Conservation (phyloP, 345 rosid species). For the Corchorus capsularis region DNA sequence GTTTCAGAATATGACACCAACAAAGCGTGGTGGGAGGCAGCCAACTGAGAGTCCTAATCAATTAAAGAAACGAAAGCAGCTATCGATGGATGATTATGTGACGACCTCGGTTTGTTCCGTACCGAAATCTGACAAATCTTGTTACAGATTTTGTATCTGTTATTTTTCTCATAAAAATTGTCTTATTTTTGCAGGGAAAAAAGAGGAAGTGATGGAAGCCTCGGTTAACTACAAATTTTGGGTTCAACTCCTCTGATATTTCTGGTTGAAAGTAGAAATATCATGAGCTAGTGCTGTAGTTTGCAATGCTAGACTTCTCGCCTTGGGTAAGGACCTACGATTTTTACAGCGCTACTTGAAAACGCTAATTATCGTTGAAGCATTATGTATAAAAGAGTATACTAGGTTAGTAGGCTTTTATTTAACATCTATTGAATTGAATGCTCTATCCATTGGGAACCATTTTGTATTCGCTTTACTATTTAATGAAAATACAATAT, state of each 20-base stretch:
- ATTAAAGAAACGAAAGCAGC: slow-evolving; percentile 77
- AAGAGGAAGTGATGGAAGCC: slow-evolving; percentile 53
- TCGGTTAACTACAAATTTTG: slow-evolving; percentile 25
- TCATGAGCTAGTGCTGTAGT: background rate
- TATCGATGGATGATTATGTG: slow-evolving; percentile 78
- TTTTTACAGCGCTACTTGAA: background rate
- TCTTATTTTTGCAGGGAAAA: slow-evolving; percentile 53
- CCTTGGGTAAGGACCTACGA: background rate
- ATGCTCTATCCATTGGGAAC: too few species aligned
- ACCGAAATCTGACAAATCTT: background rate
- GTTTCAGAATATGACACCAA: slow-evolving; percentile 63
- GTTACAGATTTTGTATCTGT: background rate
- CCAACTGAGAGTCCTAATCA: slow-evolving; percentile 63
- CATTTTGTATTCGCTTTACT: too few species aligned
- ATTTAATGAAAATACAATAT: too few species aligned
- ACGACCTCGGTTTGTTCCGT: slow-evolving; percentile 49
- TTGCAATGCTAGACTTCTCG: background rate
- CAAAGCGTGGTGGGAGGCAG: slow-evolving; percentile 72
- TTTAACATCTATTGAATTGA: too few species aligned
- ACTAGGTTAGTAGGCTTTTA: too few species aligned
- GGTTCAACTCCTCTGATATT: background rate
- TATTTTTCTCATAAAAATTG: background rate
- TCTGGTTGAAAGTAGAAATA: background rate
- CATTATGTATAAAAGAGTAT: too few species aligned
- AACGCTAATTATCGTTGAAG: too few species aligned